Conservation (phyloP, 2,329 filamentous ascomycete species). For the Pseudogymnoascus sp. region DNA sequence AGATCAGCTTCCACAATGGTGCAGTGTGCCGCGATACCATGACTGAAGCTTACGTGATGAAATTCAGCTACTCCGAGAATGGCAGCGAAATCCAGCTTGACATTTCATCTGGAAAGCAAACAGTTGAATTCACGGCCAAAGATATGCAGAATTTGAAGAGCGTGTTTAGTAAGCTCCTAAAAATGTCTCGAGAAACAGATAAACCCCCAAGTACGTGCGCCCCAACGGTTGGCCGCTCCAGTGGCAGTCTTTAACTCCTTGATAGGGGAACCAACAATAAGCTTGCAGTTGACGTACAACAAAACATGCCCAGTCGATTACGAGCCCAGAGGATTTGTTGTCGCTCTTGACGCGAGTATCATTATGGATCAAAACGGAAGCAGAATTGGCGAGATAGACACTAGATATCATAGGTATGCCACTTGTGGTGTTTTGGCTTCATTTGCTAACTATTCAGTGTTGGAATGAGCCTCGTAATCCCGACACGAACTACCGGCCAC, state of each 20-base stretch:
- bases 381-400: neutral
- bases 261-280: neutral
- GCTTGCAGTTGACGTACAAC: constrained; percentile 4
- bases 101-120: neutral
- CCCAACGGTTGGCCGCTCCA: neutral
- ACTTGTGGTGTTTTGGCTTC: neutral
- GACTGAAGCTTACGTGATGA: neutral
- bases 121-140: neutral
- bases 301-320: neutral
- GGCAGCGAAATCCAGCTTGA: neutral
- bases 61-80: neutral
- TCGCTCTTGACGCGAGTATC: neutral
- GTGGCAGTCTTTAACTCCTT: neutral
- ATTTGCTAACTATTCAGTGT: neutral
- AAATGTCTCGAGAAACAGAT: neutral
- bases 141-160: neutral
- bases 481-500: neutral
- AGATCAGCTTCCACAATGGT: constrained; percentile 7
- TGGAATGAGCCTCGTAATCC: neutral
- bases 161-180: neutral
- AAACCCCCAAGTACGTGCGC: neutral
- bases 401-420: neutral
- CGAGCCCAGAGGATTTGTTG: neutral
- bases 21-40: neutral
- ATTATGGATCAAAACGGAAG: neutral